Conservation (phyloP, 108 stramenopile genomes). For the Cyclotella sp. region DNA sequence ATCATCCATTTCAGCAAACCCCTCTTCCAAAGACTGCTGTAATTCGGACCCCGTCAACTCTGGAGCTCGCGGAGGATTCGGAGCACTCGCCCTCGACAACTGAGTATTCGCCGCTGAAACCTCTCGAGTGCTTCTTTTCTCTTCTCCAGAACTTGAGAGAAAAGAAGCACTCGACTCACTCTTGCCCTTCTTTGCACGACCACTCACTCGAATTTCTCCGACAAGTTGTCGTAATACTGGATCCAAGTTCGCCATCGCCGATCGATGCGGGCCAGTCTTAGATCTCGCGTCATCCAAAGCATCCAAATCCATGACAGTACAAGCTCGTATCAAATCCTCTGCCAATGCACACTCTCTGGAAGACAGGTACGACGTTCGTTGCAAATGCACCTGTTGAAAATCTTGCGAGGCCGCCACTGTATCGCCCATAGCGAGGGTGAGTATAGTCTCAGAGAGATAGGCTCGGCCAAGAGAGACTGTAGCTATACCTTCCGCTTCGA, state of each 20-base stretch:
- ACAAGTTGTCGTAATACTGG: slow-evolving; percentile 63
- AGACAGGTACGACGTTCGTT: slow-evolving; percentile 71
- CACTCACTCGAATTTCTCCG: slow-evolving; percentile 66
- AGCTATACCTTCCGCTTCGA: slow-evolving; percentile 72
- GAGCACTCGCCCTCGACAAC: not conserved
- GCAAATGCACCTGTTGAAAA: slow-evolving; percentile 87
- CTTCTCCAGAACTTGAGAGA: not conserved
- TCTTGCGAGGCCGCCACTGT: slow-evolving; percentile 75
- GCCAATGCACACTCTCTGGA: slow-evolving; percentile 88
- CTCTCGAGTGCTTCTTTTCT: not conserved
- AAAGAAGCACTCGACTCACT: too few relatives aligned
- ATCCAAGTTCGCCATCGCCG: slow-evolving; percentile 74
- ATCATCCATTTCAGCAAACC: slow-evolving; percentile 62
- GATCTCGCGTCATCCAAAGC: slow-evolving; percentile 76
- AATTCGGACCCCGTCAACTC: slow-evolving; percentile 30
- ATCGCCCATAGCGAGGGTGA: slow-evolving; percentile 86
- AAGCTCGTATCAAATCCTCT: slow-evolving; percentile 89
- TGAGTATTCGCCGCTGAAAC: not conserved
- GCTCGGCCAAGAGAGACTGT: slow-evolving; percentile 72
- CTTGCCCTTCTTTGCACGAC: slow-evolving; percentile 60
- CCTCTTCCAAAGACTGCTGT: slow-evolving; percentile 31
- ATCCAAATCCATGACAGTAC: slow-evolving; percentile 70
- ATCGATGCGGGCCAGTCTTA: slow-evolving; percentile 61
- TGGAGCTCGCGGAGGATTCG: not conserved
- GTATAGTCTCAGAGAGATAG: slow-evolving; percentile 73